Conservation (phyloP, 805 yeast species). For the Saccharomycopsis fermentans region DNA sequence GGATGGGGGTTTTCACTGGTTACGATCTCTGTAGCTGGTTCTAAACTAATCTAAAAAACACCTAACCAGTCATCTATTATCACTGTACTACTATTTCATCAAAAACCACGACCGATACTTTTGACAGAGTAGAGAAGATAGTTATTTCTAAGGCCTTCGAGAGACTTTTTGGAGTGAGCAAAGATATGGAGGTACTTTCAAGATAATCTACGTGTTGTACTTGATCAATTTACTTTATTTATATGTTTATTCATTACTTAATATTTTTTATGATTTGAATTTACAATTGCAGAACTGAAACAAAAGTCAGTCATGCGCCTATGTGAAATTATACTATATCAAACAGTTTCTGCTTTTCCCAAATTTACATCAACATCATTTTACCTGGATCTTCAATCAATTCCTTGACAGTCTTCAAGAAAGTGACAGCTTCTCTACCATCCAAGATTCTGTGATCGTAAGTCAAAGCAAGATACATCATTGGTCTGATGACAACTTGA, state of each 20-base stretch:
- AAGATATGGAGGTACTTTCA: background rate
- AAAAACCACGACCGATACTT: no score
- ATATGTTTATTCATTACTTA: background rate
- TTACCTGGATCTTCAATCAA: conserved; percentile 97
- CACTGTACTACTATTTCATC: no score
- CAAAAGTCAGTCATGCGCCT: background rate
- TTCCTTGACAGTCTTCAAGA: conserved; percentile 93
- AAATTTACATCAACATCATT: conserved; percentile 62
- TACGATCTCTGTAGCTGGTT: no score
- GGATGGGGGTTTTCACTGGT: no score
- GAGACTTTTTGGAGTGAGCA: no score
- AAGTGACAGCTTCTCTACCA: conserved; percentile 97
- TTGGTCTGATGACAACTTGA: conserved; percentile 92
- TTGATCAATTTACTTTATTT: background rate
- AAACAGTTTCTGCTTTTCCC: conserved; percentile 25
- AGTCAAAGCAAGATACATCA: conserved; percentile 98
- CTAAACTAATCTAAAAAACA: no score
- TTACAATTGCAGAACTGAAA: background rate
- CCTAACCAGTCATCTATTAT: no score
- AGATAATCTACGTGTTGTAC: background rate
- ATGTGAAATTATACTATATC: conserved; percentile 12
- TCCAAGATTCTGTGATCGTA: conserved; percentile 97
- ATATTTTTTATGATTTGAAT: background rate
- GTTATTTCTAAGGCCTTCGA: no score
- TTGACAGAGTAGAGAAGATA: no score